Conservation (phyloP, 768 basidiomycete species). For the Scleroderma citrinum region DNA sequence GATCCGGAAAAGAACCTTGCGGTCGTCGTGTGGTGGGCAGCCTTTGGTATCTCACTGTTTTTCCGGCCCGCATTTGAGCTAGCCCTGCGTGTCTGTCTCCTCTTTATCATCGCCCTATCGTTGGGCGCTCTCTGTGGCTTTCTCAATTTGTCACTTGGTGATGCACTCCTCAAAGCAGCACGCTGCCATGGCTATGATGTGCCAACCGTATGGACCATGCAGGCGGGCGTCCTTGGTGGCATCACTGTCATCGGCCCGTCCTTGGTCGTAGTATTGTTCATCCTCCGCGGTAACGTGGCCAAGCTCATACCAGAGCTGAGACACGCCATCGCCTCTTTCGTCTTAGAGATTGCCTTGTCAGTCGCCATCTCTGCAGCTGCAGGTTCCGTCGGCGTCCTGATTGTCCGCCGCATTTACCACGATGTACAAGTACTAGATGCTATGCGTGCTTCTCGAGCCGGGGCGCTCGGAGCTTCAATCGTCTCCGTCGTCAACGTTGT, state of each 20-base stretch:
- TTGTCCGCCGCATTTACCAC: slow-evolving; percentile 1
- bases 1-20: slow-evolving; percentile 4
- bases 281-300: neutral
- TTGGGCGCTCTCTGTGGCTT: slow-evolving; percentile 5
- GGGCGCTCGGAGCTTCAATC: slow-evolving; percentile 1
- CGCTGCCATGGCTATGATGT: slow-evolving; percentile 8
- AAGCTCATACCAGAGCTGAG: neutral
- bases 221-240: slow-evolving; percentile 12
- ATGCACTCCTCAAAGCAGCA: slow-evolving; percentile 10
- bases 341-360: slow-evolving; percentile 8
- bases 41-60: slow-evolving; percentile 9
- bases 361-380: neutral
- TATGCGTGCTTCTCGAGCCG: neutral
- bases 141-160: slow-evolving; percentile 8
- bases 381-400: neutral
- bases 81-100: slow-evolving; percentile 4
- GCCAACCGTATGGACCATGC: slow-evolving; percentile 4
- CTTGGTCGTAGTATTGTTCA: neutral
- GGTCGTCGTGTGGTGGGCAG: slow-evolving; percentile 7
- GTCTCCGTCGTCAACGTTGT: neutral
- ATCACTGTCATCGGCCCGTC: slow-evolving; percentile 8
- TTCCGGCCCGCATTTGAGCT: slow-evolving; percentile 7
- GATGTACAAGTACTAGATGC: neutral
- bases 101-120: slow-evolving; percentile 3
- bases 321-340: neutral